Conservation (phyloP, 2,329 filamentous ascomycete genomes). For the Calonectria fujianensis region DNA sequence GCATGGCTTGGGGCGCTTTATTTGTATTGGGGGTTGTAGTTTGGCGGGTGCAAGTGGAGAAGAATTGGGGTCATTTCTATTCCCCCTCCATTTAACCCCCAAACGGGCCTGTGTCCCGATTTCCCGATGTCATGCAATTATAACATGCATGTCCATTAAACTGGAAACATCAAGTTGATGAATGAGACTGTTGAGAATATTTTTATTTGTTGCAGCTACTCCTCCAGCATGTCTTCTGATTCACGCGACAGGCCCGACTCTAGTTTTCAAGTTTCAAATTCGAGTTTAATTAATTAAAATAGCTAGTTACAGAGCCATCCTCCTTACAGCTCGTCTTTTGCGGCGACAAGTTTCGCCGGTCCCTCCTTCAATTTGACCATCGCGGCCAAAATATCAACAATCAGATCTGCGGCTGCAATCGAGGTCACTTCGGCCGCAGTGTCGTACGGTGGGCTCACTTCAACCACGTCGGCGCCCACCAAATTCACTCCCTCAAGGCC, state of each 20-base stretch:
- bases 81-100: background rate
- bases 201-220: too few species aligned
- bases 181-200: background rate
- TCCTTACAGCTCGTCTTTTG: conserved; percentile 1
- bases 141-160: accelerated
- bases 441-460: conserved; percentile 18
- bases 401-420: conserved; percentile 2
- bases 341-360: background rate
- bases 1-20: background rate
- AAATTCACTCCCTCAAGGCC: conserved; percentile 20
- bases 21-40: background rate
- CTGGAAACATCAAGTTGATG: background rate
- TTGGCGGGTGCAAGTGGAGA: background rate
- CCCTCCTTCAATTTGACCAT: conserved; percentile 9
- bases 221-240: too few species aligned
- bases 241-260: too few species aligned
- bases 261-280: background rate
- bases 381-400: background rate
- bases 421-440: conserved; percentile 3
- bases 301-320: background rate
- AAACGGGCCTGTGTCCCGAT: background rate
- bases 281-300: background rate
- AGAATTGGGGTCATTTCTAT: background rate
- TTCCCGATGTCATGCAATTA: background rate
- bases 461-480: conserved; percentile 31